Evolutionary conservation across 306 rosid species (phyloP), one percentile per base, ranked within the genome.

Genomic region (Cicer bijugum): DNA sequence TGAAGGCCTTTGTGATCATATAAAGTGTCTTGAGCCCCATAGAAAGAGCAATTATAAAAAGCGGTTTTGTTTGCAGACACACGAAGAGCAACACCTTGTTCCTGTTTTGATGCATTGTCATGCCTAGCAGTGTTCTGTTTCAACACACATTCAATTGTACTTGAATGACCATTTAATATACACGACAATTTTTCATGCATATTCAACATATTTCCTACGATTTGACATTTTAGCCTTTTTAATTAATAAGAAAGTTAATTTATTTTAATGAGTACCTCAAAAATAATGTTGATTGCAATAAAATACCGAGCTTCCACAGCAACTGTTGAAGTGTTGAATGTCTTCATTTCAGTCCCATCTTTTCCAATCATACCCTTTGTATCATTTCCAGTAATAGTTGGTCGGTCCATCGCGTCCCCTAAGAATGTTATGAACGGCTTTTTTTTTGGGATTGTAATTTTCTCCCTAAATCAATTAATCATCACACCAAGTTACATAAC

Each of bases 1-100:
- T 91, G 97, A 80, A 87, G 86, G 1, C 97, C 95, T 65, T 83
- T 89, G 75, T 89, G 94, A 64, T 91, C 97, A 50, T 91, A 91
- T 0, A 87, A 80, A 6, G 97, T 87, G 80, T 91, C 97, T 83
- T 89, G 94, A 67, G 75, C 71, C 39, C 97, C 97, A 71, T 67
- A 72, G 71, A 91, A 85, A 53, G 74, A 87, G 81, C 92, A 89
- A 69, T 87, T 87, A 77, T 87, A 88, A 71, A 91, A 89, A 0
- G 87, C 89, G 2, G 86, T 88, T 72, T 86, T 89, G 6, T 82
- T 91, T 66, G 90, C 97, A 39, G 89, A 85, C 44, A 87, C 75
- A 1, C 94, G 78, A 14, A 91, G 42, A 0, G 94, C 97, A 71
- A 86, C 92, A 0, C 71, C 92, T 82, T 91, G 94, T 71, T 78